Percentiles rank a stretch among this genome's conserved stretches.
Evolutionary conservation across 2,329 filamentous ascomycete genomes (phyloP).

Genomic region (Biscogniauxia mediterranea): DNA sequence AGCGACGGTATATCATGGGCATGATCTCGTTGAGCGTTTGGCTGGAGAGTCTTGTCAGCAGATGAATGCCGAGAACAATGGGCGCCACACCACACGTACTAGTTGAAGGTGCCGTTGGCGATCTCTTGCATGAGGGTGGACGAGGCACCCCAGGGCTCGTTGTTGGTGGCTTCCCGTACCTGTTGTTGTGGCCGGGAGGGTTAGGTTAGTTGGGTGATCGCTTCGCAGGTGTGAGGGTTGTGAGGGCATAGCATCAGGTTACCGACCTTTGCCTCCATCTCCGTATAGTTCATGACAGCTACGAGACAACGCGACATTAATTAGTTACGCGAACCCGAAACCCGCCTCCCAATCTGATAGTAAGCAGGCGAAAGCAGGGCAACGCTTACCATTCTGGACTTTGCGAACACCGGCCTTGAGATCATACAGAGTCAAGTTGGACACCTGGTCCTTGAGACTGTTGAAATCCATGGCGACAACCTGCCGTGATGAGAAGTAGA

Average conservation of each 20-base stretch:
- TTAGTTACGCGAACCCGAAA: constrained; percentile 4
- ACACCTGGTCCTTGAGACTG: constrained; percentile 80
- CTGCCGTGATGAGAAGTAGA: constrained; percentile 8
- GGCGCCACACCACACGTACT: constrained; percentile 58
- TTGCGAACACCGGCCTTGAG: constrained; percentile 93
- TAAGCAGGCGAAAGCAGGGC: background rate
- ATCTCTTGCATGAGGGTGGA: constrained; percentile 94
- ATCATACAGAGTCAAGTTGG: constrained; percentile 91
- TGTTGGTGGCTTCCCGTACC: constrained; percentile 98
- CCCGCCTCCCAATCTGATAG: too few relatives aligned
- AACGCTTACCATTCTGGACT: constrained; percentile 80
- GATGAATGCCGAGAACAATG: background rate
- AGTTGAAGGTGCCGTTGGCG: constrained; percentile 95
- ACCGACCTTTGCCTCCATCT: constrained; percentile 74
- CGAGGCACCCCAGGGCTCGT: constrained; percentile 92
- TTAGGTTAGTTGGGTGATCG: constrained; percentile 5
- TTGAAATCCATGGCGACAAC: constrained; percentile 72
- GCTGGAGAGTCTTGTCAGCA: constrained; percentile 44
- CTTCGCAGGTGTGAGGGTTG: background rate
- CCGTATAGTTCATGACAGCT: constrained; percentile 98
- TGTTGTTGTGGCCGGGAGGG: constrained; percentile 35
- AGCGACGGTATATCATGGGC: constrained; percentile 99
- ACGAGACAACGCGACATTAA: constrained; percentile 6
- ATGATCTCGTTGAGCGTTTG: constrained; percentile 98
- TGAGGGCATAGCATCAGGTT: background rate